Percentiles rank a stretch among this genome's conserved stretches.
Evolutionary conservation across 495 filamentous ascomycete species (phyloP).

Genomic region (Talaromyces proteolyticus): DNA sequence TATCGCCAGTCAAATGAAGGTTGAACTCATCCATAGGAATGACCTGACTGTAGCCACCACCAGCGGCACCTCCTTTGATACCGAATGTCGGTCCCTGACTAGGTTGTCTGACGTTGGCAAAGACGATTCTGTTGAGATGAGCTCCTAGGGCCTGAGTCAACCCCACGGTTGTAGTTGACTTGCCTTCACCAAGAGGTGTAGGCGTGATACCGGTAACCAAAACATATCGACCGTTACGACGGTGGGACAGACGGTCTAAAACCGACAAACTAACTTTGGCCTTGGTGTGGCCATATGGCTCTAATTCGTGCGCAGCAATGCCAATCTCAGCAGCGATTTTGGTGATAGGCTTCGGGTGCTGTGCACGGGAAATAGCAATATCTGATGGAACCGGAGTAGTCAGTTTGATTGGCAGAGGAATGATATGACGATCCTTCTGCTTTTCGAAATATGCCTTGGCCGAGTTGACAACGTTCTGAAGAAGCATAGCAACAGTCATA

Average conservation of each 20-base stretch:
- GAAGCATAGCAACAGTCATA: constrained; percentile 95
- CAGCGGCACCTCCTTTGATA: constrained; percentile 96
- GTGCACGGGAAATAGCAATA: constrained; percentile 84
- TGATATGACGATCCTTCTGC: constrained; percentile 69
- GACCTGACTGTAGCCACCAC: constrained; percentile 96
- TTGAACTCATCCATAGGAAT: constrained; percentile 99
- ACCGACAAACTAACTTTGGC: constrained; percentile 84
- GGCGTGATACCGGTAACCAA: constrained; percentile 94
- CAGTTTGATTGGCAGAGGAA: constrained; percentile 73
- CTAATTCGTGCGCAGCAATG: constrained; percentile 77
- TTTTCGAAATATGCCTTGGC: constrained; percentile 75
- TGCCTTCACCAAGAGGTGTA: constrained; percentile 95
- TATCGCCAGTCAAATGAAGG: constrained; percentile 93
- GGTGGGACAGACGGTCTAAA: constrained; percentile 77
- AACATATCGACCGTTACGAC: constrained; percentile 83
- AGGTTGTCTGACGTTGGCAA: constrained; percentile 95
- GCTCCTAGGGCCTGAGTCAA: constrained; percentile 90
- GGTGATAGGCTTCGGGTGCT: constrained; percentile 84
- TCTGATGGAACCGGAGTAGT: constrained; percentile 80
- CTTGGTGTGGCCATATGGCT: constrained; percentile 92
- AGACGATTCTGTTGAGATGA: constrained; percentile 78
- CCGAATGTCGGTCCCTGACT: constrained; percentile 97
- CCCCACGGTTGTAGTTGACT: constrained; percentile 97
- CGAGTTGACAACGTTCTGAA: constrained; percentile 88
- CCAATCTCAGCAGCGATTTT: constrained; percentile 80